phyloP scores from a whole-genome alignment of 495 filamentous ascomycete species.

The Eremomyces bilateralis region DNA sequence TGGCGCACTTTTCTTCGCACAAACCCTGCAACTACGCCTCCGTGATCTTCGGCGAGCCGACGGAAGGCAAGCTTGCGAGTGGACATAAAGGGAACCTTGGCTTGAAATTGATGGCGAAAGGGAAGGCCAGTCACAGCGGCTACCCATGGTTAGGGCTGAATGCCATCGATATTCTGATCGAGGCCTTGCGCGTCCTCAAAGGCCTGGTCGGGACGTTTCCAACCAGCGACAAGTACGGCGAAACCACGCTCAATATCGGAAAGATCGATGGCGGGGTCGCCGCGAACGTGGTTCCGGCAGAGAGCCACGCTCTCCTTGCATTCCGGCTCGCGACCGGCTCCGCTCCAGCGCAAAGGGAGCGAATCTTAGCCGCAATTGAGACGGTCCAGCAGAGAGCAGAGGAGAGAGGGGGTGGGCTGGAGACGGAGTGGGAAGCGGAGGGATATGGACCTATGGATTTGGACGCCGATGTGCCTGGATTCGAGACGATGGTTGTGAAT shows the following conservation, averaged over 20 bases:
- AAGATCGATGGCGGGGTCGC: slow-evolving; percentile 62
- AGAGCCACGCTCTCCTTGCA: slow-evolving; percentile 41
- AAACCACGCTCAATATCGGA: slow-evolving; percentile 76
- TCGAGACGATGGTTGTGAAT: slow-evolving; percentile 58
- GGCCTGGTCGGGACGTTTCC: slow-evolving; percentile 41
- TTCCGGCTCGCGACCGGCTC: slow-evolving; percentile 56
- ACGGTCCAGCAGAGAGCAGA: slow-evolving; percentile 12
- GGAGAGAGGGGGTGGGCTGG: slow-evolving; percentile 33
- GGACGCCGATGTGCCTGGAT: slow-evolving; percentile 62
- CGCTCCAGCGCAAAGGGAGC: slow-evolving; percentile 29
- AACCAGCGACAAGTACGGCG: slow-evolving; percentile 50
- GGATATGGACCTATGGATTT: slow-evolving; percentile 59
- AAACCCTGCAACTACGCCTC: slow-evolving; percentile 35
- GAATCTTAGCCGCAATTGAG: slow-evolving; percentile 36
- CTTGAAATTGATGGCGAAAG: slow-evolving; percentile 40
- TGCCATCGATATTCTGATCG: slow-evolving; percentile 53
- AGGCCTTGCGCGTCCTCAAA: slow-evolving; percentile 39
- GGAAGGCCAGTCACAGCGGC: slow-evolving; percentile 68
- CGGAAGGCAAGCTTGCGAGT: slow-evolving; percentile 60
- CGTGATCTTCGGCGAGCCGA: slow-evolving; percentile 83
- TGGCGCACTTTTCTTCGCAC: slow-evolving; percentile 33
- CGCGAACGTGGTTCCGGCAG: slow-evolving; percentile 62
- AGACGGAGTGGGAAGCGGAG: slow-evolving; percentile 29
- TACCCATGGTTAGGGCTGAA: slow-evolving; percentile 72
- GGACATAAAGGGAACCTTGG: slow-evolving; percentile 72